phyloP scores from a whole-genome alignment of 257 asterid species.

The Cynanchum wilfordii region DNA sequence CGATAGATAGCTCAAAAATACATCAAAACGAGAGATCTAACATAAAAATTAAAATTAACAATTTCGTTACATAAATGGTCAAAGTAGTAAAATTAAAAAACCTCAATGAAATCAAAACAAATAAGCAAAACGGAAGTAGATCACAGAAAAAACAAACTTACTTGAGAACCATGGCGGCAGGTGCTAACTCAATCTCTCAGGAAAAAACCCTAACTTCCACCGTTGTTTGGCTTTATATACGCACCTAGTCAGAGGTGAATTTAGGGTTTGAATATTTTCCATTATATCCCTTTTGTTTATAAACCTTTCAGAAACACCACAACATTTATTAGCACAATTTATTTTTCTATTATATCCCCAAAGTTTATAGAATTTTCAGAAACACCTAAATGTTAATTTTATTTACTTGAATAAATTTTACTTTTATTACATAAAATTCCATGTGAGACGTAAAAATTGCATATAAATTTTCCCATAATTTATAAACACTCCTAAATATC shows the following conservation, averaged over 20 bases:
- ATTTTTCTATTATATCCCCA: not conserved
- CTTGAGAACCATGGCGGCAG: constrained; percentile 60
- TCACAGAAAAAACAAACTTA: constrained; percentile 13
- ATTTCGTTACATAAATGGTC: not conserved
- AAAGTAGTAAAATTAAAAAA: not conserved
- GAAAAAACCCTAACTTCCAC: constrained; percentile 7
- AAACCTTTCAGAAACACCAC: not conserved
- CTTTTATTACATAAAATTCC: too few species aligned
- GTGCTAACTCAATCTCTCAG: not conserved
- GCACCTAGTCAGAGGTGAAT: not conserved
- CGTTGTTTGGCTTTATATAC: not conserved
- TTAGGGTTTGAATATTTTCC: not conserved
- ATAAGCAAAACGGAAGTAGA: not conserved
- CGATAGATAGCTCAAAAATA: not conserved
- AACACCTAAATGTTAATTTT: not conserved
- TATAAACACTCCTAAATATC: too few species aligned
- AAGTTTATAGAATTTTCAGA: not conserved
- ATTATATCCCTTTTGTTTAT: not conserved
- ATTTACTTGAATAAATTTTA: not conserved
- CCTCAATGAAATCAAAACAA: not conserved
- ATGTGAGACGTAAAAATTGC: too few species aligned
- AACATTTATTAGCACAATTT: not conserved
- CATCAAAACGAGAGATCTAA: not conserved
- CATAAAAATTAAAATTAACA: not conserved
- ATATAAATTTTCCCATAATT: too few species aligned